Evolutionary conservation across 345 rosid genomes (phyloP).

Genomic region (Lumnitzera racemosa): DNA sequence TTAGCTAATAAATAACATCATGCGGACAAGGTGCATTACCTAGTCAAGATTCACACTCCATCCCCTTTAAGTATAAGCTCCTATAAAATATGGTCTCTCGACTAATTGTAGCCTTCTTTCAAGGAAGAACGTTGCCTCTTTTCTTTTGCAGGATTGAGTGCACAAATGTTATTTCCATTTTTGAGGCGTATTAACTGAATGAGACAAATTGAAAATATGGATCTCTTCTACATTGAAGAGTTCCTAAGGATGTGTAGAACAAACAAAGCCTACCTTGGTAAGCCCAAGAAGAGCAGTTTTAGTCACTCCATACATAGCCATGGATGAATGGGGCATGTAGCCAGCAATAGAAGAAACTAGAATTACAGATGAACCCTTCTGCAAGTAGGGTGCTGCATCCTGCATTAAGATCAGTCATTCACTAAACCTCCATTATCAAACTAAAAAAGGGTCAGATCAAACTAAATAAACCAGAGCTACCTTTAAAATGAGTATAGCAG

Average conservation of each 20-base stretch:
- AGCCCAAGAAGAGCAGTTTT: slow-evolving; percentile 92
- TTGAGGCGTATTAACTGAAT: too few relatives aligned
- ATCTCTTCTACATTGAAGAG: background rate
- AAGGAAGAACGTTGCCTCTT: too few relatives aligned
- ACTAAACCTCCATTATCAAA: background rate
- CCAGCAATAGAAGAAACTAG: slow-evolving; percentile 70
- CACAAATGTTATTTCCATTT: too few relatives aligned
- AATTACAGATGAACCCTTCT: slow-evolving; percentile 71
- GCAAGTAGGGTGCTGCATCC: slow-evolving; percentile 76
- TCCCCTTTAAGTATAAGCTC: too few relatives aligned
- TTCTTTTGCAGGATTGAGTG: too few relatives aligned
- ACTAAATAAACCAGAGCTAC: slow-evolving; percentile 17
- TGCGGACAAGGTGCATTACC: too few relatives aligned
- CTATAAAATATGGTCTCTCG: too few relatives aligned
- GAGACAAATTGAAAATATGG: too few relatives aligned
- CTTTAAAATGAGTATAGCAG: slow-evolving; percentile 60
- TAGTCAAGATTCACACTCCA: too few relatives aligned
- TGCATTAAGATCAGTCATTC: slow-evolving; percentile 12
- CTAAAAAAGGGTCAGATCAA: background rate
- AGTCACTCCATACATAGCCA: slow-evolving; percentile 91
- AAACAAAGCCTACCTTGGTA: slow-evolving; percentile 47
- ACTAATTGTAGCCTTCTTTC: too few relatives aligned
- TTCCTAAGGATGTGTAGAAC: background rate
- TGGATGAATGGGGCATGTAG: slow-evolving; percentile 47
- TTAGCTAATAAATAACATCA: background rate